phyloP scores from a whole-genome alignment of 2,329 filamentous ascomycete genomes.

The Aspergillus unguis region DNA sequence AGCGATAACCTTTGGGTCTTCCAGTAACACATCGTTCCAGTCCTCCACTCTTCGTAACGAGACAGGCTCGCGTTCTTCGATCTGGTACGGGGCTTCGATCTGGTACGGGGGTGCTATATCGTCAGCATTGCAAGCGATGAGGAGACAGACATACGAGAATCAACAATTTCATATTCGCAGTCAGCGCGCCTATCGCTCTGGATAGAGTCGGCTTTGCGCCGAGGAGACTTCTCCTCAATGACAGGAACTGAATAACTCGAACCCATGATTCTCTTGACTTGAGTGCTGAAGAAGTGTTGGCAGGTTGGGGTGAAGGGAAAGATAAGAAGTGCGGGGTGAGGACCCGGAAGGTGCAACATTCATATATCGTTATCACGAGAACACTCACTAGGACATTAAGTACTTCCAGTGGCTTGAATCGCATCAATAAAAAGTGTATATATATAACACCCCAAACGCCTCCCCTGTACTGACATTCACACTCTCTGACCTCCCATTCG shows the following conservation, averaged over 20 bases:
- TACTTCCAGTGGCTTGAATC: no score
- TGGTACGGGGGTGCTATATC: constrained; percentile 13
- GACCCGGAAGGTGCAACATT: neutral
- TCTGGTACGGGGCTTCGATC: constrained; percentile 13
- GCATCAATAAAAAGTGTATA: no score
- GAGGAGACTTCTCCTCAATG: neutral
- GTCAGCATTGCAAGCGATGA: neutral
- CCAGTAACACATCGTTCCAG: constrained; percentile 28
- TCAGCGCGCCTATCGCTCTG: neutral
- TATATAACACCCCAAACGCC: no score
- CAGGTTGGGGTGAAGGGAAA: neutral
- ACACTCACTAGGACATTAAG: no score
- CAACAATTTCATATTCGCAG: neutral
- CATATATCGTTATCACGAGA: no score
- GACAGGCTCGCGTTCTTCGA: constrained; percentile 6
- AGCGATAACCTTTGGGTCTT: constrained; percentile 25
- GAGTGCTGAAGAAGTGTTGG: neutral
- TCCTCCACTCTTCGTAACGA: constrained; percentile 17
- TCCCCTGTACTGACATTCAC: no score
- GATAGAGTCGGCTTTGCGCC: neutral
- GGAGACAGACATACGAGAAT: neutral
- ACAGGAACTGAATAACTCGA: neutral
- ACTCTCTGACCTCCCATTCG: no score
- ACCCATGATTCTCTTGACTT: neutral
- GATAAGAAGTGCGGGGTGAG: neutral